Conservation (phyloP, 768 basidiomycete genomes). For the Auriscalpium vulgare region DNA sequence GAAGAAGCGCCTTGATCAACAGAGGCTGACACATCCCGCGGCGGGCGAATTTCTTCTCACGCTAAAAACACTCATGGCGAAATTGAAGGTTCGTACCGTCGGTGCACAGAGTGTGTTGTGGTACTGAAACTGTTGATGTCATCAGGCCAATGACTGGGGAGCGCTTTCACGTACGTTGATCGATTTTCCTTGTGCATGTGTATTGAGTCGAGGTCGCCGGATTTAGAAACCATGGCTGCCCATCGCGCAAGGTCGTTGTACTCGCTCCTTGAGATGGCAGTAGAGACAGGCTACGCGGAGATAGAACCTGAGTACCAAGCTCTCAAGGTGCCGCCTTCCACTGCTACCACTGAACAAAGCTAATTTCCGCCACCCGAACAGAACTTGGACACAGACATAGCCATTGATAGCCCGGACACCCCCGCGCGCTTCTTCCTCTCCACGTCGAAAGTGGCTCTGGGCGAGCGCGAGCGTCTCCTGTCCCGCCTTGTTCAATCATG, state of each 20-base stretch:
- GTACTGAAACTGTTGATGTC: neutral
- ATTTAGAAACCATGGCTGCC: constrained; percentile 38
- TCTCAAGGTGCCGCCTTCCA: constrained; percentile 34
- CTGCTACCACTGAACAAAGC: neutral
- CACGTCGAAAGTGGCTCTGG: constrained; percentile 10
- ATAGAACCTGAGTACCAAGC: constrained; percentile 37
- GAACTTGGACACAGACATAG: constrained; percentile 46
- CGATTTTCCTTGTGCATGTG: neutral
- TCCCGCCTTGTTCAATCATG: constrained; percentile 21
- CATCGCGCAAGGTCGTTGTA: constrained; percentile 34
- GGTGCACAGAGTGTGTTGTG: neutral
- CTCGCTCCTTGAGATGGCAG: constrained; percentile 36
- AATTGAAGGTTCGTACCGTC: constrained; percentile 40
- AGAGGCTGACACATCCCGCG: constrained; percentile 37
- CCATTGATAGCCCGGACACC: constrained; percentile 32
- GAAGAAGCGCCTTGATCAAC: constrained; percentile 40
- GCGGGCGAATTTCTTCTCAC: constrained; percentile 49
- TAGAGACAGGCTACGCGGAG: constrained; percentile 40
- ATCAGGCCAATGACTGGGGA: constrained; percentile 59
- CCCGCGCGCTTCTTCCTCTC: constrained; percentile 28
- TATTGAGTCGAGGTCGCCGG: neutral
- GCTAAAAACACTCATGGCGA: constrained; percentile 61
- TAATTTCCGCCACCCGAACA: constrained; percentile 9
- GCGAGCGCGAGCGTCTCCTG: constrained; percentile 21
- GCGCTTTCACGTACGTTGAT: constrained; percentile 46